Base-by-base conservation (phyloP, 164 flowering plant genomes). In the Taxillus chinensis region DNA sequence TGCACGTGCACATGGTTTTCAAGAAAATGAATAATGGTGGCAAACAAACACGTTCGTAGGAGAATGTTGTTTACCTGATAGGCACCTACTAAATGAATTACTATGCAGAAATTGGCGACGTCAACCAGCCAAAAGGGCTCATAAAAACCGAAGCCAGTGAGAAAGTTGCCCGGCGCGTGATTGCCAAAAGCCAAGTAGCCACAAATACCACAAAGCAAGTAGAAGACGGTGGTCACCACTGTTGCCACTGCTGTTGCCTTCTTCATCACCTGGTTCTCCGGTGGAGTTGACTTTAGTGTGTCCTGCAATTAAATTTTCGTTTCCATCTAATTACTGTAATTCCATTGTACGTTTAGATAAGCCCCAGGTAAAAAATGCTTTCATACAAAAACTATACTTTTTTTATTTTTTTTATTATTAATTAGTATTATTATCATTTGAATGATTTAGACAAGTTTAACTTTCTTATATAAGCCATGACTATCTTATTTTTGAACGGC, bases 171-270 rank as follows among this genome's bases (percentile, higher is more conserved):
- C 0, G 95, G 95, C 2, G 96, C 87, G 6, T 77, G 38, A 65
- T 83, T 82, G 2, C 97, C 97, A 46, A 90, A 90, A 11, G 97
- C 96, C 4, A 86, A 87, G 60, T 90, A 90, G 5, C 97, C 97
- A 1, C 81, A 0, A 10, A 61, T 7, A 5, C 92, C 97, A 59
- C 95, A 85, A 9, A 78, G 64, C 78, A 82, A 17, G 70, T 85
- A 87, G 73, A 85, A 85, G 9, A 76, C 0, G 42, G 90, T 79
- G 55, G 89, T 87, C 51, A 71, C 61, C 0, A 71, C 52, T 8
- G 78, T 70, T 1, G 83, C 83, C 0, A 73, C n/a, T 1, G 66
- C 13, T 13, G 78, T 62, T 3, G 89, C 89, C 64, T 67, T 83
- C 70, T 83, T 85, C 95, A 87, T 87, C 11, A 68, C 83, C 60